Conservation (phyloP, 371 early-diverging fungal species). For the Apophysomyces sp. region DNA sequence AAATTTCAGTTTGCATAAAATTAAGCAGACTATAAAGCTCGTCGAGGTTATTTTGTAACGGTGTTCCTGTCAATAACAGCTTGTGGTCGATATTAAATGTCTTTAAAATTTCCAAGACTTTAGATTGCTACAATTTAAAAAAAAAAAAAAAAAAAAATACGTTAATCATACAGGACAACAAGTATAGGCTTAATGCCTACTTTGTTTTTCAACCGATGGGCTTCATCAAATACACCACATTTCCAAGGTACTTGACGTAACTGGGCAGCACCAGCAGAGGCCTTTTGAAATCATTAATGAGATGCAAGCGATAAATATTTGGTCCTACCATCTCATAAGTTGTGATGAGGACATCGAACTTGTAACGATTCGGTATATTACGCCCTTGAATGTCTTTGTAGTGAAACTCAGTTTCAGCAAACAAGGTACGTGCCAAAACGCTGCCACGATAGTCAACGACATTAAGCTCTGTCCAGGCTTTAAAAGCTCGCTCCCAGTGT, state of each 20-base stretch:
- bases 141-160: too few relatives aligned
- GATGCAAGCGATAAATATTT: not conserved
- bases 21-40: constrained; percentile 93
- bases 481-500: constrained; percentile 78
- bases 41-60: constrained; percentile 91
- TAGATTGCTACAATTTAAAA: constrained; percentile 49
- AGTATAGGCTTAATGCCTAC: constrained; percentile 8
- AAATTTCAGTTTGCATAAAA: constrained; percentile 84
- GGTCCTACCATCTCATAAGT: constrained; percentile 81
- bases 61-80: constrained; percentile 60
- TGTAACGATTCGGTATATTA: constrained; percentile 53
- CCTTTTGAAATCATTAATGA: constrained; percentile 21
- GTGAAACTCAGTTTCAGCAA: constrained; percentile 73
- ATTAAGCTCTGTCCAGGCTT: constrained; percentile 75
- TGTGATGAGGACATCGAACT: constrained; percentile 86
- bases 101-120: constrained; percentile 45
- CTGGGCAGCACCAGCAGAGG: constrained; percentile 64
- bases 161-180: too few relatives aligned
- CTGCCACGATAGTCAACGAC: constrained; percentile 76
- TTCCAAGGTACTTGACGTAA: constrained; percentile 82
- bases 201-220: constrained; percentile 93
- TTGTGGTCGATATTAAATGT: constrained; percentile 49
- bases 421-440: constrained; percentile 52
- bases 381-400: constrained; percentile 58
- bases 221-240: constrained; percentile 93